Percentiles rank a stretch among this genome's conserved stretches.
phyloP scores from a whole-genome alignment of 78 protist species.

The Tieghemostelium lacteum region DNA sequence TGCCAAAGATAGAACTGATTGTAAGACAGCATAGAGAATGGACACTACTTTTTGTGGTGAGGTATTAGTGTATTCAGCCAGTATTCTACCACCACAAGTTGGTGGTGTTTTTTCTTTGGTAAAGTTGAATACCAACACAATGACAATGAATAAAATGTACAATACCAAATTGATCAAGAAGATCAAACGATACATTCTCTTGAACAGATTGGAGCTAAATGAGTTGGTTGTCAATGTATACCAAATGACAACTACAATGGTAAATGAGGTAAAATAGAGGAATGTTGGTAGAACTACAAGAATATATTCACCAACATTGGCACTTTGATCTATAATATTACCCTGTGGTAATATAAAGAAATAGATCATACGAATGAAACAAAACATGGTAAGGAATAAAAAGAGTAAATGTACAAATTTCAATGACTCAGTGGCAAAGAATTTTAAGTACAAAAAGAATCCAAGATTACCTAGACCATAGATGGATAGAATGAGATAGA shows the following conservation, averaged over 20 bases:
- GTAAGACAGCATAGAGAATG: constrained; percentile 50
- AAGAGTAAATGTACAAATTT: constrained; percentile 43
- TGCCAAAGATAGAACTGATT: constrained; percentile 26
- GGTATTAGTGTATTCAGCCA: background rate
- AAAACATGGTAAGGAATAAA: constrained; percentile 1
- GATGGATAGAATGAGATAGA: background rate
- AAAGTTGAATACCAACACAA: constrained; percentile 51
- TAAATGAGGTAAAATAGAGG: constrained; percentile 40
- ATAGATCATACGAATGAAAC: constrained; percentile 27
- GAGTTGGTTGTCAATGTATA: constrained; percentile 18
- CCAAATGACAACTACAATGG: constrained; percentile 51
- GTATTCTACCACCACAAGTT: constrained; percentile 71
- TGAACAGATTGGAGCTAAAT: background rate
- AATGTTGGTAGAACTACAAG: constrained; percentile 63
- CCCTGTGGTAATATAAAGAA: constrained; percentile 56
- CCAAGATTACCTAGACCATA: constrained; percentile 11
- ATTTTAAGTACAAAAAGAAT: background rate
- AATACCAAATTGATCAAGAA: constrained; percentile 14
- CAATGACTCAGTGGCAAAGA: constrained; percentile 27
- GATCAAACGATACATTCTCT: background rate
- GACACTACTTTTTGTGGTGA: constrained; percentile 47
- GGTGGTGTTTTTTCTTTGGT: background rate
- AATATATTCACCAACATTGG: constrained; percentile 63
- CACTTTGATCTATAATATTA: background rate
- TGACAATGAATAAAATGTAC: constrained; percentile 29